Base-by-base conservation (phyloP, 768 basidiomycete species). In the Leccinum disarticulatum region DNA sequence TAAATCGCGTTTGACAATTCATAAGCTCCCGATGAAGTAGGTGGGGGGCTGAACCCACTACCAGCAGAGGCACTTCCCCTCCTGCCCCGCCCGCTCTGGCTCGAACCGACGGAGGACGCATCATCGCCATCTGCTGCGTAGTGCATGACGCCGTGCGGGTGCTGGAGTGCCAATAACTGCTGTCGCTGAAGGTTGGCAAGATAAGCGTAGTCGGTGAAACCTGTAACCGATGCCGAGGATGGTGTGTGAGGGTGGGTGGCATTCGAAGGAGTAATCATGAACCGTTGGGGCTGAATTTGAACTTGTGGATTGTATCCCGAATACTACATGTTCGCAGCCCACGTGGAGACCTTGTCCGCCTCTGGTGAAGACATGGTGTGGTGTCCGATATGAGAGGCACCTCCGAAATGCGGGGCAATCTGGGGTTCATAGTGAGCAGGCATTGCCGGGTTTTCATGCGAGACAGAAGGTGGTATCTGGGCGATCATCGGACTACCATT, bases 361-460 rank as follows among this genome's bases (percentile, higher is more conserved):
- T 72, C 71, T 10, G 70, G 52, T 2, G 58, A 55, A 36, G 58
- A 19, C 10, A 66, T 50, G 28, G 59, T 60, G 1, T 71, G 72
- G 30, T 62, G 73, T 53, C 54, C 63, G 8, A 66, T 52, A 35
- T 70, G 69, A 19, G 62, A 15, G 36, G 61, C 49, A 47, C 64
- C 61, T 19, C 62, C 31, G 56, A 66, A 78, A 49, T 77, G 75
- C 33, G 69, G 64, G 17, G 66, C 14, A 30, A 68, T 59, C 57
- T 76, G 72, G n/a, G 78, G 73, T 56, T 81, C 80, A 59, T 81
- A 81, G 31, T 77, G 63, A 13, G 75, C 66, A 54, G 79, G 69
- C 76, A 83, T 80, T 2, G 78, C 78, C 3, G 83, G 83, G 59
- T 84, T 84, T 66, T 84, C 83, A 57, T 76, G 83, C 3, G 80